Percentiles rank a stretch among this genome's conserved stretches.
Evolutionary conservation across 163 green algal genomes (phyloP).

Genomic region (Scenedesmus sp.): DNA sequence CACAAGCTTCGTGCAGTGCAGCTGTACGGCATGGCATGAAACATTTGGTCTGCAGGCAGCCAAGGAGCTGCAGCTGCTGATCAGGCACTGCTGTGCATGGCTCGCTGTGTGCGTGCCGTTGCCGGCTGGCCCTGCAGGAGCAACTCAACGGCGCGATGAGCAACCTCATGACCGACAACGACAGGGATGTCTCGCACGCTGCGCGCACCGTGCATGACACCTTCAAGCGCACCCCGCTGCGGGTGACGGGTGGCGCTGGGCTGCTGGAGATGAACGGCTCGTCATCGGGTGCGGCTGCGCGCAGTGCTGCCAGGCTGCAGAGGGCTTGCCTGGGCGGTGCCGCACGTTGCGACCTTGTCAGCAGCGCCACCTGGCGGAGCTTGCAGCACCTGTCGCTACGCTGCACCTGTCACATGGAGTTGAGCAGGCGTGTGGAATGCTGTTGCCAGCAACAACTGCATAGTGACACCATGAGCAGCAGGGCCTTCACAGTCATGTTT

Average conservation of each 20-base stretch:
- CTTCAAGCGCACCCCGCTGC: conserved; percentile 69
- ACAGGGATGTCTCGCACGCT: conserved; percentile 73
- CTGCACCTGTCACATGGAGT: too few species aligned
- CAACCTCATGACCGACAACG: conserved; percentile 81
- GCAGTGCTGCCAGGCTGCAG: not conserved
- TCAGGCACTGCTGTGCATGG: not conserved
- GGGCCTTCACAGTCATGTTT: too few species aligned
- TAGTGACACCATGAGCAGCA: too few species aligned
- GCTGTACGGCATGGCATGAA: too few species aligned
- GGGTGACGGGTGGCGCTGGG: conserved; percentile 58
- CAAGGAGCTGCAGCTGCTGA: too few species aligned
- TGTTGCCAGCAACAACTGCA: too few species aligned
- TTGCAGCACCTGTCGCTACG: too few species aligned
- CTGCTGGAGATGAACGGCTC: conserved; percentile 66
- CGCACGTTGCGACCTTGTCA: too few species aligned
- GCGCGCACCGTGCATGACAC: conserved; percentile 71
- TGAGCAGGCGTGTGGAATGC: too few species aligned
- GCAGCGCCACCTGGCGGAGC: too few species aligned
- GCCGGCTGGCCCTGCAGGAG: conserved; percentile 58
- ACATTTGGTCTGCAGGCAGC: not conserved
- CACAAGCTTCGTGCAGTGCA: too few species aligned
- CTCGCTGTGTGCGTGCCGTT: not conserved
- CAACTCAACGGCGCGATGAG: conserved; percentile 83
- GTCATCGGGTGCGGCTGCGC: not conserved
- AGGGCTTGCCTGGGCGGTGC: too few species aligned